Conservation (phyloP, 371 early-diverging fungal genomes). For the Capillidium heterosporum region DNA sequence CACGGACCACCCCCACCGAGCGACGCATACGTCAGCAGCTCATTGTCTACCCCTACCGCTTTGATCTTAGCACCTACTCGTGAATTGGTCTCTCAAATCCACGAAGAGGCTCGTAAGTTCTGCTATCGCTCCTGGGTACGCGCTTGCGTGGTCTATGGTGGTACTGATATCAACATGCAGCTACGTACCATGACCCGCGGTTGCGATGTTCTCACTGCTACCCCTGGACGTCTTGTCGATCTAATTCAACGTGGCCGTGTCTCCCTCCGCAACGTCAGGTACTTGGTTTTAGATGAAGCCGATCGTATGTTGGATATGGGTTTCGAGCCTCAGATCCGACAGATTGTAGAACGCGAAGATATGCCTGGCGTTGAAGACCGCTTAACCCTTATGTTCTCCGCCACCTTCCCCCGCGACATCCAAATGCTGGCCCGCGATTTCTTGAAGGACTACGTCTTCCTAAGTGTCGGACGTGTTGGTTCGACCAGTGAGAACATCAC, state of each 20-base stretch:
- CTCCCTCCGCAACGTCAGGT: constrained; percentile 56
- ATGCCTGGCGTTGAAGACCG: constrained; percentile 74
- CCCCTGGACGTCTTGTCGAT: constrained; percentile 95
- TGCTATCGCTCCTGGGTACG: constrained; percentile 80
- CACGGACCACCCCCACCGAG: constrained; percentile 60
- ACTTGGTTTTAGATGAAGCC: constrained; percentile 97
- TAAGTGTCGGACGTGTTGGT: constrained; percentile 90
- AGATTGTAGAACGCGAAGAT: constrained; percentile 78
- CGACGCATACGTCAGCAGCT: constrained; percentile 18
- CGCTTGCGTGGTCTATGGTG: constrained; percentile 93
- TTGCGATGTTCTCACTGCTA: constrained; percentile 93
- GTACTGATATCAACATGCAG: constrained; percentile 85
- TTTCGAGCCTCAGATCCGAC: constrained; percentile 96
- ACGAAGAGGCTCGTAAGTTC: constrained; percentile 63
- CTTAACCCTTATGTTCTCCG: constrained; percentile 94
- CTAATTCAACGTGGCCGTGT: constrained; percentile 81
- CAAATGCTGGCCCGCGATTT: constrained; percentile 89
- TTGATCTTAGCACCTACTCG: constrained; percentile 95
- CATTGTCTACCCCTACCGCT: constrained; percentile 25
- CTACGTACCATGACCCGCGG: constrained; percentile 77
- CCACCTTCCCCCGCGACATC: constrained; percentile 93
- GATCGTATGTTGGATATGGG: constrained; percentile 99
- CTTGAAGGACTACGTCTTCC: constrained; percentile 78
- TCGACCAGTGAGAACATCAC: constrained; percentile 93
- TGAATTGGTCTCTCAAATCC: constrained; percentile 94